phyloP scores from a whole-genome alignment of 257 asterid genomes.

The Sherardia arvensis region DNA sequence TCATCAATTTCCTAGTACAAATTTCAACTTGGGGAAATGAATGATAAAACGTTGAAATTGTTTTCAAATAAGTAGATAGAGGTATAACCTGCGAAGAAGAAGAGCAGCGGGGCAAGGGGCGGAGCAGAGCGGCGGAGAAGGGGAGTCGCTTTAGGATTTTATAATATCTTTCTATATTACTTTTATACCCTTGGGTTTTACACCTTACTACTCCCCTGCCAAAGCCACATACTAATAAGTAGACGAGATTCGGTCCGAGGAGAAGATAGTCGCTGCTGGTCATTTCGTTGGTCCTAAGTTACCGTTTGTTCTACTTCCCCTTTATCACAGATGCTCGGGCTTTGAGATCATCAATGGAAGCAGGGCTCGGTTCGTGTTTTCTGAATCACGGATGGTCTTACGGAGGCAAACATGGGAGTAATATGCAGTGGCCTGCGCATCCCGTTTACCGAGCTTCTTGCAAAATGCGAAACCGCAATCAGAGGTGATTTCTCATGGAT shows the following conservation, averaged over 20 bases:
- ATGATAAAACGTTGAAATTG: too few species aligned
- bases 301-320: conserved; percentile 20
- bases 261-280: background rate
- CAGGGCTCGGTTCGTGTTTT: conserved; percentile 47
- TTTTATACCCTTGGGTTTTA: background rate
- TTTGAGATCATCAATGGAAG: conserved; percentile 42
- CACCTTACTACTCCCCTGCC: too few species aligned
- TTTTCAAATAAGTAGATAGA: too few species aligned
- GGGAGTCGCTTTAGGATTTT: too few species aligned
- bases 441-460: conserved; percentile 47
- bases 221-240: too few species aligned
- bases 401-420: conserved; percentile 22
- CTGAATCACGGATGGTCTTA: conserved; percentile 35
- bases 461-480: conserved; percentile 61
- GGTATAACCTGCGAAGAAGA: too few species aligned
- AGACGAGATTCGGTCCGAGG: too few species aligned
- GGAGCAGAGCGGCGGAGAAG: too few species aligned
- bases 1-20: background rate
- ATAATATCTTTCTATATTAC: too few species aligned
- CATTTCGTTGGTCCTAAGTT: conserved; percentile 55
- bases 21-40: too few species aligned
- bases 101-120: too few species aligned
- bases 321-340: background rate
- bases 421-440: conserved; percentile 30
- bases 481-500: conserved; percentile 33